Conservation (phyloP, 1,139 yeast genomes). For the Hemisphaericaspora subhashii region DNA sequence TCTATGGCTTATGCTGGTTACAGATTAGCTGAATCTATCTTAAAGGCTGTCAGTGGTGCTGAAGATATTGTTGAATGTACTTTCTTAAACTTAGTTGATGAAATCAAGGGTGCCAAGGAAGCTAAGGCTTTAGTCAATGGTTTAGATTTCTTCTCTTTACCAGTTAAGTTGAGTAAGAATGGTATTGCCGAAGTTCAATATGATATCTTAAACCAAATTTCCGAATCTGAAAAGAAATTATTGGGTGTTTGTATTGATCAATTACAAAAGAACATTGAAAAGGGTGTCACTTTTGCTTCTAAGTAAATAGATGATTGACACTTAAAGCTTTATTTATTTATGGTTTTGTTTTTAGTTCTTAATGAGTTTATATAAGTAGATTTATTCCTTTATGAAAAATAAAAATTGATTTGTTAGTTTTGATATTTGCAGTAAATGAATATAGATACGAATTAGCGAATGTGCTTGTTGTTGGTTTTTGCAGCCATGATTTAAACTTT, state of each 20-base stretch:
- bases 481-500: not conserved
- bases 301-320: conserved; percentile 21
- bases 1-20: conserved; percentile 99
- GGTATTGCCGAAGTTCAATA: conserved; percentile 74
- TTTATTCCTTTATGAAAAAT: conserved; percentile 1
- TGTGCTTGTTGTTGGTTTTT: not conserved
- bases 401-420: not conserved
- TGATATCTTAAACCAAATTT: conserved; percentile 51
- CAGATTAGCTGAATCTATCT: conserved; percentile 84
- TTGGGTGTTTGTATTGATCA: conserved; percentile 81
- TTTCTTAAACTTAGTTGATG: conserved; percentile 50
- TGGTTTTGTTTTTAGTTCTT: conserved; percentile 1
- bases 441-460: not conserved
- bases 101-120: conserved; percentile 66
- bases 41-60: conserved; percentile 74
- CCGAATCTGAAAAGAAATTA: conserved; percentile 69
- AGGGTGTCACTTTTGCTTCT: conserved; percentile 59
- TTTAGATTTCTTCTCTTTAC: conserved; percentile 90
- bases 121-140: conserved; percentile 73
- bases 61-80: conserved; percentile 75
- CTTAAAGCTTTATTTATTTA: not conserved
- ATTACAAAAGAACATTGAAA: conserved; percentile 67
- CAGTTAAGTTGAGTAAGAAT: conserved; percentile 82
- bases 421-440: not conserved
- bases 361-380: conserved; percentile 3